A percentile compares a stretch with the other conserved stretches of the same genome.
Conservation (phyloP, 2,329 filamentous ascomycete species). For the Apiospora aurea region DNA sequence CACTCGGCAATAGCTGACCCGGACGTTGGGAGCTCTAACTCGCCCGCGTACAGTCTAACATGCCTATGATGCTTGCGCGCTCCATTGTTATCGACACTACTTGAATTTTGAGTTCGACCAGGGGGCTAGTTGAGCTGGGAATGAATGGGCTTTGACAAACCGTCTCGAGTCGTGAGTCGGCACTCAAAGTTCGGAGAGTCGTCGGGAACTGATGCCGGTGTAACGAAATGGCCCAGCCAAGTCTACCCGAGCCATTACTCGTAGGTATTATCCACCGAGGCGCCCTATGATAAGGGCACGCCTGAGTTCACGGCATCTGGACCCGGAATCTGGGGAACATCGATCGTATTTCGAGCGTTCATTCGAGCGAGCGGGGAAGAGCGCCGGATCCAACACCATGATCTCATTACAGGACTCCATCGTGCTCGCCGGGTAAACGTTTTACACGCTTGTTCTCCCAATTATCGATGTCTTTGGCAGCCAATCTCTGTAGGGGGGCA, state of each 20-base stretch:
- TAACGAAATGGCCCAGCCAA: not conserved
- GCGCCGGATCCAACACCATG: not conserved
- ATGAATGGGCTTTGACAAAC: not conserved
- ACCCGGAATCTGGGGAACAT: not conserved
- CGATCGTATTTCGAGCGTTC: slow-evolving; percentile 9
- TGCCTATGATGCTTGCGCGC: not conserved
- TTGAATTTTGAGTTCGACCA: slow-evolving; percentile 1
- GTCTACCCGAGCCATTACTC: not conserved
- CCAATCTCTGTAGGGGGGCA: slow-evolving; percentile 65
- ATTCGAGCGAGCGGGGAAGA: slow-evolving; percentile 17
- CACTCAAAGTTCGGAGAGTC: not conserved
- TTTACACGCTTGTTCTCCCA: slow-evolving; percentile 98
- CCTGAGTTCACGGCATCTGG: not conserved
- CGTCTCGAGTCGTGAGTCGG: not conserved
- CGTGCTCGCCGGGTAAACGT: slow-evolving; percentile 86
- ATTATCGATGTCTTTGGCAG: slow-evolving; percentile 89
- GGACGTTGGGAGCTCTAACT: not conserved
- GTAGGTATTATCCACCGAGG: not conserved
- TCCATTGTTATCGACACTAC: slow-evolving; percentile 11
- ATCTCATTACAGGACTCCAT: slow-evolving; percentile 72
- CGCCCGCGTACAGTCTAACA: not conserved
- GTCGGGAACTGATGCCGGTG: not conserved
- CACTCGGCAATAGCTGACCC: not conserved
- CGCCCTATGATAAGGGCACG: not conserved
- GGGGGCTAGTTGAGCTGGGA: not conserved